Percentiles rank a stretch among this genome's conserved stretches.
These are phyloP conservation scores for Polygonum maritimum DNA, from an alignment of 148 eudicot species.

Conservation along the genomic window DNA sequence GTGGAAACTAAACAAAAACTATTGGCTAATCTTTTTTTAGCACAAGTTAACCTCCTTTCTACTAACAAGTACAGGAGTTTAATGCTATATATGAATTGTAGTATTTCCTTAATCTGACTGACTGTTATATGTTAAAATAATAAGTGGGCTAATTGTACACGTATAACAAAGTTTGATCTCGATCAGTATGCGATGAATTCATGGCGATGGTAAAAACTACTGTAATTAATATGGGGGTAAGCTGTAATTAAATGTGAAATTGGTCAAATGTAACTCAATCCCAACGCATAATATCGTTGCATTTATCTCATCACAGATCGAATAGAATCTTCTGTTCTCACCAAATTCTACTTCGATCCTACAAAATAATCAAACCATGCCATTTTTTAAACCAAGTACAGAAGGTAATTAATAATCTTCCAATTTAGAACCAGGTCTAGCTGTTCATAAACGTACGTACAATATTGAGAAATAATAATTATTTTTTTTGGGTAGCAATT, in stretches of 20 bases:
- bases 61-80: not conserved
- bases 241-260: not conserved
- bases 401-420: too few relatives aligned
- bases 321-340: slow-evolving; percentile 6
- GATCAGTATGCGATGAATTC: not conserved
- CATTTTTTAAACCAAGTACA: not conserved
- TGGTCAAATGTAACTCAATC: not conserved
- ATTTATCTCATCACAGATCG: not conserved
- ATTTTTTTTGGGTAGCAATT: too few relatives aligned
- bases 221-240: not conserved
- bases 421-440: too few relatives aligned
- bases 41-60: too few relatives aligned
- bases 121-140: not conserved
- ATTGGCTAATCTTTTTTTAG: too few relatives aligned
- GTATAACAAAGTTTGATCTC: not conserved
- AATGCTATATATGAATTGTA: not conserved
- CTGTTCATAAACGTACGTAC: too few relatives aligned
- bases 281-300: not conserved
- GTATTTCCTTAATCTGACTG: not conserved
- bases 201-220: not conserved
- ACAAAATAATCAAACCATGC: not conserved
- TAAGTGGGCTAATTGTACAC: not conserved
- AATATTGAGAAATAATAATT: too few relatives aligned
- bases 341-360: slow-evolving; percentile 1
- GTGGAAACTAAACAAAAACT: too few relatives aligned